These are phyloP conservation scores for Cryomyces antarcticus DNA, from an alignment of 495 filamentous ascomycete species.

Conservation along the genomic window DNA sequence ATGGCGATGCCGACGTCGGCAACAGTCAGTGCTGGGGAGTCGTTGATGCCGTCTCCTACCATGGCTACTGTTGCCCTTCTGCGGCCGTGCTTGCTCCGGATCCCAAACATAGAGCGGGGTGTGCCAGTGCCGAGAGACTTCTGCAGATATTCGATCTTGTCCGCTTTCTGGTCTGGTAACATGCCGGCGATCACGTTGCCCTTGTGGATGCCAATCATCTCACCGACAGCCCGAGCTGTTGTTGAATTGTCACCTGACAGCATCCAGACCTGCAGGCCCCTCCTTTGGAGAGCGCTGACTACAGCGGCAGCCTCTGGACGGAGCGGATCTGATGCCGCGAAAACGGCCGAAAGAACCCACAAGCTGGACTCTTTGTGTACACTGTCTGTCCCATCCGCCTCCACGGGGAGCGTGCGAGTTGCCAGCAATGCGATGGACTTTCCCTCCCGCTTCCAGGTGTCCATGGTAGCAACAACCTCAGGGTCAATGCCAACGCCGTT, in stretches of 20 bases:
- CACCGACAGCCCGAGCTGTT: conserved; percentile 49
- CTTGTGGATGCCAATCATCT: conserved; percentile 50
- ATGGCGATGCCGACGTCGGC: conserved; percentile 75
- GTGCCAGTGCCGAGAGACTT: not conserved
- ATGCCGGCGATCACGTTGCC: conserved; percentile 73
- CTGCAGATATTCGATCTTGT: conserved; percentile 65
- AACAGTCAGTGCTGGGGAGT: conserved; percentile 58
- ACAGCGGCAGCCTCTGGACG: conserved; percentile 52
- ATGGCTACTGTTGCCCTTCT: conserved; percentile 30
- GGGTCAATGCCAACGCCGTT: conserved; percentile 7
- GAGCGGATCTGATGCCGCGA: conserved; percentile 40
- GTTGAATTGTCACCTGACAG: conserved; percentile 67
- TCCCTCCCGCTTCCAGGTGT: conserved; percentile 15
- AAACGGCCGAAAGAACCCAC: conserved; percentile 12
- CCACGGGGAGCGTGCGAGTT: not conserved
- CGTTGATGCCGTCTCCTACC: conserved; percentile 79
- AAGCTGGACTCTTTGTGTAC: not conserved
- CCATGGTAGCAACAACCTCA: conserved; percentile 3
- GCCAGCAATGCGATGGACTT: conserved; percentile 17
- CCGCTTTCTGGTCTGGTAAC: conserved; percentile 68
- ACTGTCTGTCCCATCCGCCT: not conserved
- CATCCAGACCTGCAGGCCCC: conserved; percentile 65
- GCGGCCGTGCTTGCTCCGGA: not conserved
- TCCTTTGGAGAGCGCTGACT: conserved; percentile 43
- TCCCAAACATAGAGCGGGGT: not conserved